Base-by-base conservation (phyloP, 768 basidiomycete genomes). In the Botryobasidium botryosum region DNA sequence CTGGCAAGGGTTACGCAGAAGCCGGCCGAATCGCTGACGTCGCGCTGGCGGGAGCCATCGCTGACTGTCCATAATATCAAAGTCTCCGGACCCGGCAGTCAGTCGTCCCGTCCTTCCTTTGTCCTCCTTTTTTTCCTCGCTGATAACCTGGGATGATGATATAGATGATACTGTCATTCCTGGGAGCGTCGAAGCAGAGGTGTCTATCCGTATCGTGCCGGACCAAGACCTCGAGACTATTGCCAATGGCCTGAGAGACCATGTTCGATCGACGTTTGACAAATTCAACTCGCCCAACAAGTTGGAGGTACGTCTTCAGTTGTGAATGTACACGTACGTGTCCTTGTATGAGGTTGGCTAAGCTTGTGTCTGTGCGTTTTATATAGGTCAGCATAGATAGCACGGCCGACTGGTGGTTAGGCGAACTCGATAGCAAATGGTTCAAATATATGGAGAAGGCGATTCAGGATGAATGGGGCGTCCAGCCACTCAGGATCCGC, bases 341-440 rank as follows among this genome's bases (percentile, higher is more conserved):
- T n/a, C 24, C 18, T 26, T 8, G 39, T 15, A 5, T 25, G 42
- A 10, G 7, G 8, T 29, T 43, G 21, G 48, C 32, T 8, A 4
- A 39, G 29, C 35, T 6, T 27, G 51, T 37, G 8, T n/a, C n/a
- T n/a, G n/a, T n/a, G n/a, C n/a, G n/a, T n/a, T n/a, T n/a, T n/a
- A n/a, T n/a, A n/a, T 43, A 90, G 85, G 68, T 91, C 51, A 68
- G 65, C 17, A 74, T 94, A 43, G 75, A 81, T 35, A 82, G 86
- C 48, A 79, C 72, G 2, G 90, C 88, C 0, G 80, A 90, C 54
- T 97, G 91, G 91, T 99, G 92, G 92, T 68, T 99, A 2, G 88
- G 91, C 0, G 75, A 81, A 44, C 69, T 92, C 32, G 74, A 85
- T 44, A 79, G 80, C 47, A 70, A 70, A 3, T 94, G 84, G 76